Evolutionary conservation across 306 rosid species (phyloP), one percentile per base, ranked within the genome.

Genomic region (Vigna mungo): DNA sequence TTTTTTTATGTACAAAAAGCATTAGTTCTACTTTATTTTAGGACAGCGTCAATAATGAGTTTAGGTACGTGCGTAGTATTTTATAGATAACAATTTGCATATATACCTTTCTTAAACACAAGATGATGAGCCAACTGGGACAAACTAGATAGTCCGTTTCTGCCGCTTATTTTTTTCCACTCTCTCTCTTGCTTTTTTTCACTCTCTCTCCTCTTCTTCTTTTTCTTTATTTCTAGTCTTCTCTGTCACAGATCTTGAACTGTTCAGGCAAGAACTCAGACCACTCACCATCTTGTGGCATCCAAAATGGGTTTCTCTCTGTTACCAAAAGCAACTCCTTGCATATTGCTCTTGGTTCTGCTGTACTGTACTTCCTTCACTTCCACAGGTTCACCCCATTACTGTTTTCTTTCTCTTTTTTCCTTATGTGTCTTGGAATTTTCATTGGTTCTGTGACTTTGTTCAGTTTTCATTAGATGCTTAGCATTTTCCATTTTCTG

Each of bases 351-450:
- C 39, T 47, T 84, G 20, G 70, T 75, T 52, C 73, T 82, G 13
- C 71, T 89, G 9, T 88, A 82, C 48, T 86, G 75, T 71, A 64
- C 76, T 51, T 55, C 47, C 75, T 89, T 89, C 85, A 74, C 75
- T 84, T 79, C 90, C 17, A 83, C 97, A 88, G 97, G 97, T 91
- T 80, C 64, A 78, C n/a, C 51, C 49, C 69, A 77, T 77, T 75
- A 14, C n/a, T 5, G 8, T 12, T 48, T 18, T 25, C 47, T 34
- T 20, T 4, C 52, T 43, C 47, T 12, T 44, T 12, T 66, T 76
- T 74, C 71, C 34, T 44, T 15, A 1, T 16, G 7, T 18, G 49
- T 13, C 67, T 37, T 74, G 3, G 43, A 47, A 14, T 60, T 47
- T 72, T 74, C 7, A 23, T 49, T 72, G 34, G 1, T 60, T 60